These are phyloP conservation scores for Aspergillus panamensis DNA, from an alignment of 495 filamentous ascomycete genomes.

Conservation along the genomic window DNA sequence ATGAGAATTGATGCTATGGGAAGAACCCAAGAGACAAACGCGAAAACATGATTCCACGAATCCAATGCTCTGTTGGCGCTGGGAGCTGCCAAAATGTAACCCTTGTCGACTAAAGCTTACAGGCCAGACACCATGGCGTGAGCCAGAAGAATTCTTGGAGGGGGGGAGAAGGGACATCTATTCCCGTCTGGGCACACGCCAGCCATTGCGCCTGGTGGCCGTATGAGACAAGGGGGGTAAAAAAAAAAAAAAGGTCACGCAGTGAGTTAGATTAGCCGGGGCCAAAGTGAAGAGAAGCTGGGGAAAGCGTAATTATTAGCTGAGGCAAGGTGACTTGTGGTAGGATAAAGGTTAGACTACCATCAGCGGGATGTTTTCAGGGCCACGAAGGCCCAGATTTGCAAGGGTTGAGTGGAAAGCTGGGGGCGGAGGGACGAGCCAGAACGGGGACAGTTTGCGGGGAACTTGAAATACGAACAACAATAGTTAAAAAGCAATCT, in stretches of 20 bases:
- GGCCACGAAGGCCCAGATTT: neutral
- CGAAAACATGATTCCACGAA: slow-evolving; percentile 21
- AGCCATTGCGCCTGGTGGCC: neutral
- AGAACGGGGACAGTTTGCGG: slow-evolving; percentile 6
- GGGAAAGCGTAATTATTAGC: neutral
- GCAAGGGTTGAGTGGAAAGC: slow-evolving; percentile 1
- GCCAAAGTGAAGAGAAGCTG: slow-evolving; percentile 2
- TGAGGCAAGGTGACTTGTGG: neutral
- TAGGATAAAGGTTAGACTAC: slow-evolving; percentile 5
- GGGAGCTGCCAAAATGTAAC: slow-evolving; percentile 1
- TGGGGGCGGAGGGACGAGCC: slow-evolving; percentile 2
- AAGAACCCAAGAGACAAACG: slow-evolving; percentile 14
- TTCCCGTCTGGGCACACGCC: slow-evolving; percentile 15
- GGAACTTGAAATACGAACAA: neutral
- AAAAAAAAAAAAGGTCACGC: slow-evolving; percentile 4
- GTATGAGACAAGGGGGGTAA: slow-evolving; percentile 4
- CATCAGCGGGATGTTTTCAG: neutral
- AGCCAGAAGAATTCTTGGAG: neutral
- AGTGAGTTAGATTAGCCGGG: slow-evolving; percentile 10
- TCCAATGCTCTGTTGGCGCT: slow-evolving; percentile 8
- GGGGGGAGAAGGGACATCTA: slow-evolving; percentile 4
- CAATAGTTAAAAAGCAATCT: neutral
- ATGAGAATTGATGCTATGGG: slow-evolving; percentile 10
- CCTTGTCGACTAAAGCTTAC: slow-evolving; percentile 4
- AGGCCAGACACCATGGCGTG: slow-evolving; percentile 4